These are phyloP conservation scores for Amanita pallidorosea DNA, from an alignment of 768 basidiomycete genomes.

Conservation along the genomic window DNA sequence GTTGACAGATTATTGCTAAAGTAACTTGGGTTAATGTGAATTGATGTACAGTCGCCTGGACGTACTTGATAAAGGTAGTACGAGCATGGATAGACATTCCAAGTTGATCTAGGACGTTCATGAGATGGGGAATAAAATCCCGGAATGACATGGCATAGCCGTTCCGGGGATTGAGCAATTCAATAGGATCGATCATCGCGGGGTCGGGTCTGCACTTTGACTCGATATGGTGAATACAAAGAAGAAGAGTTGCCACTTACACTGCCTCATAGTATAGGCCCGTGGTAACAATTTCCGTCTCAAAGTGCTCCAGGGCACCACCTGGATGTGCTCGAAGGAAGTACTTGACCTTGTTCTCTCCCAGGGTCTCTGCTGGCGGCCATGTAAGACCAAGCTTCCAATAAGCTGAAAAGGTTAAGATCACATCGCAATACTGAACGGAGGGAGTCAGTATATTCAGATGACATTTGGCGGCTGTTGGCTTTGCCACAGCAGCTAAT, in stretches of 20 bases:
- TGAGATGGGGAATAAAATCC: slow-evolving; percentile 73
- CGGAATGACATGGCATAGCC: slow-evolving; percentile 77
- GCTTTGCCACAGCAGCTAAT: slow-evolving; percentile 64
- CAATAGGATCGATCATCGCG: slow-evolving; percentile 62
- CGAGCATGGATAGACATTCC: slow-evolving; percentile 78
- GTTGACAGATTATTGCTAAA: slow-evolving; percentile 64
- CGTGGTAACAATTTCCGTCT: slow-evolving; percentile 69
- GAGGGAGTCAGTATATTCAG: slow-evolving; percentile 64
- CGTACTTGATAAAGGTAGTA: slow-evolving; percentile 73
- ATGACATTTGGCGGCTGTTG: slow-evolving; percentile 66
- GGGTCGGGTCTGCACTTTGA: slow-evolving; percentile 56
- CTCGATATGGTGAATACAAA: slow-evolving; percentile 2
- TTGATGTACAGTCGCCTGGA: slow-evolving; percentile 6
- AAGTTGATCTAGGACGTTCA: slow-evolving; percentile 74
- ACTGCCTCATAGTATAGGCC: slow-evolving; percentile 80
- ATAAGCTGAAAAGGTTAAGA: slow-evolving; percentile 54
- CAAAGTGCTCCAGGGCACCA: slow-evolving; percentile 80
- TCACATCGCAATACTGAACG: slow-evolving; percentile 73
- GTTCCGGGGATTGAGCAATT: slow-evolving; percentile 73
- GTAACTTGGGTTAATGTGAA: not conserved
- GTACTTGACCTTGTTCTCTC: slow-evolving; percentile 69
- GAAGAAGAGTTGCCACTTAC: slow-evolving; percentile 30
- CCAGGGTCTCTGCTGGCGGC: slow-evolving; percentile 64
- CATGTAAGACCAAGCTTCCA: slow-evolving; percentile 73
- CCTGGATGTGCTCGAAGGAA: slow-evolving; percentile 78